Base-by-base conservation (phyloP, 1,139 yeast genomes). In the Blastobotrys buckinghamii region DNA sequence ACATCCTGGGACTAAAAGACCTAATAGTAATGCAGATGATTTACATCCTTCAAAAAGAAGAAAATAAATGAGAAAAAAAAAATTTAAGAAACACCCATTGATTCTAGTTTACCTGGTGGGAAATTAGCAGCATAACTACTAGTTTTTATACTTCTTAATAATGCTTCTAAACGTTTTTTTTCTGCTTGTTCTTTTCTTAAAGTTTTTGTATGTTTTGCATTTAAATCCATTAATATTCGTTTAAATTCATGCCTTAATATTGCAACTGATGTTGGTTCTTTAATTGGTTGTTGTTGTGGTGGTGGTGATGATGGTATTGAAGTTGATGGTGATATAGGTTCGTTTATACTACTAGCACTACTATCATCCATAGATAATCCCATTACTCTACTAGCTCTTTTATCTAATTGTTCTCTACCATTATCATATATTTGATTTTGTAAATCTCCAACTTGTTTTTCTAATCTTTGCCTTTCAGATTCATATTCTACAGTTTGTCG, bases 231-330 rank as follows among this genome's bases (percentile, higher is more conserved):
- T 1, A 84, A 82, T 39, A 84, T 75, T 58, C 78, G 79, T 59
- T 80, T 81, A 69, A 85, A 85, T 64, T 85, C 90, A 56, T 81
- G 77, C 50, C 89, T 73, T 57, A 85, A 68, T 1, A 82, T 49
- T 22, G 65, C 57, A 32, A 62, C 66, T 22, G 62, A 56, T 22
- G 56, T 35, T 1, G 61, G 60, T 32, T 59, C 60, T 26, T 38
- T 20, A 34, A 22, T 17, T n/a, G 44, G 24, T 5, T 39, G 37
- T 10, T 39, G 26, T 15, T 26, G 16, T 37, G 32, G 48, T 27
- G 40, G n/a, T 33, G 39, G 17, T 36, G 29, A 22, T 22, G 24
- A 22, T 13, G 17, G 16, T 22, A 22, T 22, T 22, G 24, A 7
- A 5, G 30, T n/a, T 10, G 43, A 9, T 7, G 24, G 34, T 24